Evolutionary conservation across 768 basidiomycete species (phyloP), one percentile per base, ranked within the genome.

Genomic region (Neoboletus magnificus): DNA sequence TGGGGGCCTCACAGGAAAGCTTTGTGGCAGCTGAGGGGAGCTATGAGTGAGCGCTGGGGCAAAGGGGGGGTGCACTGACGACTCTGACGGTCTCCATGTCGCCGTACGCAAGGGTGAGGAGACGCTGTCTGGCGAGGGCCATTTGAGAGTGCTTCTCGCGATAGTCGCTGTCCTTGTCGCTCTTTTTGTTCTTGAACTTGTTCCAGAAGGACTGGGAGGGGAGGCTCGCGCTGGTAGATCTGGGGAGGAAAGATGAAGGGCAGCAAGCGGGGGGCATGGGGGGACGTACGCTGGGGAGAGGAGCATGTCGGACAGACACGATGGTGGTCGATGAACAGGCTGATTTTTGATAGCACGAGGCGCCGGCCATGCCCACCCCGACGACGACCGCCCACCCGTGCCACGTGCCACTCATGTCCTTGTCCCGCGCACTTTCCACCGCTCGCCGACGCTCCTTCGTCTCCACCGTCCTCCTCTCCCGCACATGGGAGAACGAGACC

Each of bases 21-120:
- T 80, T 58, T 77, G 78, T 11, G 91, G 91, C 20, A 93, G 79
- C 88, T 91, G 58, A 23, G 42, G 47, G 36, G 10, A 23, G 35
- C 36, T 35, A 61, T 52, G 52, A 53, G 55, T 3, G 46, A 9
- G 30, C 11, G 44, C 0, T 36, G 20, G 41, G 58, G 52, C 4
- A 53, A 52, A 56, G 35, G 46, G 22, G 58, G 47, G 46, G 52
- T 22, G 48, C 18, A 62, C 69, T 49, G 47, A 73, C 87, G 78
- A 87, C 83, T 60, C 86, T 79, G 55, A 93, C 79, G 9, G 91
- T 93, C 74, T 93, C 91, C 86, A 91, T 89, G 37, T 93, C 91
- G 52, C 78, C 87, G 69, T 86, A 90, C 10, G 83, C 85, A 55
- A 93, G 82, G 55, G 91, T 93, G 62, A 93, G 79, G 60, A 91